These are phyloP conservation scores for Aspergillus pseudotamarii DNA, from an alignment of 2,329 filamentous ascomycete species.

Conservation along the genomic window DNA sequence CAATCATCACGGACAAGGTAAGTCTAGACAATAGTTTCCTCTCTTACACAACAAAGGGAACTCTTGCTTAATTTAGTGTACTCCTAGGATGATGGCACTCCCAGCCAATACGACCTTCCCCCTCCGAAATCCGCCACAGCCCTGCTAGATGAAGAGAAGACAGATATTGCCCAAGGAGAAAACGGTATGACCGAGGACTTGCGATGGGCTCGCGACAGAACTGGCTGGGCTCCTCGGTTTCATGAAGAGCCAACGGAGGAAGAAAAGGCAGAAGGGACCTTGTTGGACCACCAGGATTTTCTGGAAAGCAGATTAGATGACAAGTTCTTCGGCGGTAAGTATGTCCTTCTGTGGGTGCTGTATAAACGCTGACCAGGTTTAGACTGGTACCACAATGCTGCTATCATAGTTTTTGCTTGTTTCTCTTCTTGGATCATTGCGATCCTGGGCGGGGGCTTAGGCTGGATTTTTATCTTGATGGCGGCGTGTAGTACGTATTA, in stretches of 20 bases:
- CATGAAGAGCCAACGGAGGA: slow-evolving; percentile 61
- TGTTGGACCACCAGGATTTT: slow-evolving; percentile 86
- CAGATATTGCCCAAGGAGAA: slow-evolving; percentile 53
- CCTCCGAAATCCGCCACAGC: slow-evolving; percentile 63
- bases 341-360: background rate
- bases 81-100: slow-evolving; percentile 64
- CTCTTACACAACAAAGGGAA: background rate
- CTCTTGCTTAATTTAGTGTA: background rate
- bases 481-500: slow-evolving; percentile 93
- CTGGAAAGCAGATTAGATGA: slow-evolving; percentile 83
- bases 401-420: slow-evolving; percentile 90
- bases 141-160: slow-evolving; percentile 57
- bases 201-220: slow-evolving; percentile 60
- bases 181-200: slow-evolving; percentile 57
- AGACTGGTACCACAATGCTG: slow-evolving; percentile 99
- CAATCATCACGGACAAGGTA: slow-evolving; percentile 74
- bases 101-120: slow-evolving; percentile 75
- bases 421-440: slow-evolving; percentile 88
- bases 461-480: slow-evolving; percentile 93
- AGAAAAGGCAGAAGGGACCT: slow-evolving; percentile 59
- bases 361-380: slow-evolving; percentile 9
- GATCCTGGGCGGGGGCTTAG: slow-evolving; percentile 84
- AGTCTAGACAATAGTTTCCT: slow-evolving; percentile 21
- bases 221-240: slow-evolving; percentile 89
- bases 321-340: slow-evolving; percentile 81